These are phyloP conservation scores for Lecanicillium sp. DNA, from an alignment of 2,329 filamentous ascomycete species.

Conservation along the genomic window DNA sequence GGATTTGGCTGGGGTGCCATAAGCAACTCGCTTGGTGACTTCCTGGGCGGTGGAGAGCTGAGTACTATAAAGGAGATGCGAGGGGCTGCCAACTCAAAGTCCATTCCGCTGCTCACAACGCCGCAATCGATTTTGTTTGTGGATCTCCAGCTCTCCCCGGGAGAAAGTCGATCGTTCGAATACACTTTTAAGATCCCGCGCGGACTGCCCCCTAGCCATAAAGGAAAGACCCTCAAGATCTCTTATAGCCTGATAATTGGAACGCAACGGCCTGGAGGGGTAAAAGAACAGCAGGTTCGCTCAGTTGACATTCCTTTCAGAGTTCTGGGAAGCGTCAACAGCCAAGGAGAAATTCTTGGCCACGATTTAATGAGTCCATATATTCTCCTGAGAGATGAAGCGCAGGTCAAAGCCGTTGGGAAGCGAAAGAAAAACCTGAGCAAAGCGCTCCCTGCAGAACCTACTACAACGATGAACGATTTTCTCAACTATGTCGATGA, in stretches of 20 bases:
- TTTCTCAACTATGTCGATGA: conserved; percentile 74
- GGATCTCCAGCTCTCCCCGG: conserved; percentile 76
- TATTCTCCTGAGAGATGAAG: conserved; percentile 77
- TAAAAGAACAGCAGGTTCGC: conserved; percentile 73
- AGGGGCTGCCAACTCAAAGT: conserved; percentile 73
- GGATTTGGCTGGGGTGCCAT: conserved; percentile 83
- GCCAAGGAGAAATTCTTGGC: conserved; percentile 76
- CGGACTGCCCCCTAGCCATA: conserved; percentile 84
- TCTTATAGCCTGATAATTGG: conserved; percentile 85
- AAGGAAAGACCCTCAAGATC: conserved; percentile 89
- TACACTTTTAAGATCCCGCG: conserved; percentile 81
- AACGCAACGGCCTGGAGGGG: conserved; percentile 74
- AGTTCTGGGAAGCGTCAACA: conserved; percentile 86
- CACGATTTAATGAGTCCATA: conserved; percentile 95
- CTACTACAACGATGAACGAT: conserved; percentile 45
- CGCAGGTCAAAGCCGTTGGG: conserved; percentile 46
- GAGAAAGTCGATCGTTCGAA: conserved; percentile 79
- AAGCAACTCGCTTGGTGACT: conserved; percentile 77
- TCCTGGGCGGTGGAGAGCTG: conserved; percentile 78
- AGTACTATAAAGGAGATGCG: conserved; percentile 96
- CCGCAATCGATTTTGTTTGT: conserved; percentile 95
- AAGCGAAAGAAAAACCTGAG: conserved; percentile 19
- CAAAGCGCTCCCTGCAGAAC: conserved; percentile 17
- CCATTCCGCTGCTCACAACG: conserved; percentile 85
- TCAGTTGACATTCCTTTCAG: conserved; percentile 91